Evolutionary conservation across 2,329 filamentous ascomycete species (phyloP), one percentile per base, ranked within the genome.

Genomic region (Fusarium buxicola): DNA sequence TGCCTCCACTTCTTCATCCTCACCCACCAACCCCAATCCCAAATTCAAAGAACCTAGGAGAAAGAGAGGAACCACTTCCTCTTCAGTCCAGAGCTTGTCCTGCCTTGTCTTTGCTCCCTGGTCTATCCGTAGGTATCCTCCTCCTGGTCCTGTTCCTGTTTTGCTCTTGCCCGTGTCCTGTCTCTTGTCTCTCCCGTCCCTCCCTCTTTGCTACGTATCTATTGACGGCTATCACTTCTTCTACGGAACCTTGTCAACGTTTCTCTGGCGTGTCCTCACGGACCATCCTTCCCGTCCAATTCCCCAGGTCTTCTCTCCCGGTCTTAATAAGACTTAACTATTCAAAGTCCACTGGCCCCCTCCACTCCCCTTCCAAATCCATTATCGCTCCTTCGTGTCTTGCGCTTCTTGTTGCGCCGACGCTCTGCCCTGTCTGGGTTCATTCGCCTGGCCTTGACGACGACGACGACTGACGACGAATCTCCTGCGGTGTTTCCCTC

Each of bases 221-320:
- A 18, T 18, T 16, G 8, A 18, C 13, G 18, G 38, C 41, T 41
- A 30, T 40, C 28, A 39, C 46, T 40, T 45, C 12, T 38, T 35
- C 13, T 38, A 34, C 46, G 39, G 55, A 40, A 47, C 60, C 61
- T 61, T 55, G 58, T 31, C 58, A 57, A 58, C 50, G 49, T 41
- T 59, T 44, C 41, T 49, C 38, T 45, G 40, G 52, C 55, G 62
- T 49, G 58, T 55, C 45, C 62, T 62, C 62, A 55, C 57, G 58
- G 57, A 52, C 60, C 36, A 43, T 55, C 62, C 60, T 40, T 52
- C 41, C 58, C 62, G n/a, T n/a, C n/a, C n/a, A n/a, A 65, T 57
- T 65, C 61, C 62, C 57, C 62, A 65, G 62, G 49, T 58, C 62
- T 47, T 56, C 34, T 44, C 41, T 49, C 55, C 31, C 57, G 38